Conservation (phyloP, 768 basidiomycete species). For the Leccinum disarticulatum region DNA sequence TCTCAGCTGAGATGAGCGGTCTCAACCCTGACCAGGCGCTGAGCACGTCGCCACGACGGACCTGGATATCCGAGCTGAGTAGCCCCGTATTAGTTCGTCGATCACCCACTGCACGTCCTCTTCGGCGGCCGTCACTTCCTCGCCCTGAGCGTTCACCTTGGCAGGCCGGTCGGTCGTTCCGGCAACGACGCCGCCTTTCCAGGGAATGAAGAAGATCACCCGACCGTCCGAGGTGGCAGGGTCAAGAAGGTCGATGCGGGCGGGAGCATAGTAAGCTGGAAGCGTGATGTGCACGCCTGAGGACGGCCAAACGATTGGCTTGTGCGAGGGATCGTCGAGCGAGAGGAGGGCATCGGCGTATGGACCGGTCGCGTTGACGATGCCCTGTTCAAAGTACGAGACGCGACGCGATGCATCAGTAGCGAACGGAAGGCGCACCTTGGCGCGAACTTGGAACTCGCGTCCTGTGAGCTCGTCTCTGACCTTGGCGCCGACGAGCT, state of each 20-base stretch:
- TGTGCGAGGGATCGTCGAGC: constrained; percentile 75
- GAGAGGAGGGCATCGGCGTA: constrained; percentile 84
- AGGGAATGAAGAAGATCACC: constrained; percentile 98
- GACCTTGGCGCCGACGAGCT: constrained; percentile 70
- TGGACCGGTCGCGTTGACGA: constrained; percentile 97
- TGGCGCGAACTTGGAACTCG: constrained; percentile 79
- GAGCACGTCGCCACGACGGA: constrained; percentile 91
- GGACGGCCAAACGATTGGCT: constrained; percentile 88
- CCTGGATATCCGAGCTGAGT: constrained; percentile 91
- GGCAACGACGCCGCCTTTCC: constrained; percentile 97
- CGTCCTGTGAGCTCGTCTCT: constrained; percentile 82
- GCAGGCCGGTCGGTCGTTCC: constrained; percentile 93
- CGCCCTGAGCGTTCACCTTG: constrained; percentile 48
- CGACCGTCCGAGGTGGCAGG: constrained; percentile 94
- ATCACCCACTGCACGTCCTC: constrained; percentile 97
- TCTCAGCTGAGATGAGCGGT: constrained; percentile 84
- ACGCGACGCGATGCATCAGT: neutral
- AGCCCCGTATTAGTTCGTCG: constrained; percentile 79
- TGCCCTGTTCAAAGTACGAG: constrained; percentile 48
- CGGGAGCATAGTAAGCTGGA: constrained; percentile 94
- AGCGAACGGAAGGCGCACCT: constrained; percentile 42
- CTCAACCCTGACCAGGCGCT: constrained; percentile 94
- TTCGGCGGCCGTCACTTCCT: constrained; percentile 80
- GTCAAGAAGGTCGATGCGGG: constrained; percentile 92
- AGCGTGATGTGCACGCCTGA: constrained; percentile 96